phyloP scores from a whole-genome alignment of 1,284 basidiomycete genomes.

The Naganishia cerealis region DNA sequence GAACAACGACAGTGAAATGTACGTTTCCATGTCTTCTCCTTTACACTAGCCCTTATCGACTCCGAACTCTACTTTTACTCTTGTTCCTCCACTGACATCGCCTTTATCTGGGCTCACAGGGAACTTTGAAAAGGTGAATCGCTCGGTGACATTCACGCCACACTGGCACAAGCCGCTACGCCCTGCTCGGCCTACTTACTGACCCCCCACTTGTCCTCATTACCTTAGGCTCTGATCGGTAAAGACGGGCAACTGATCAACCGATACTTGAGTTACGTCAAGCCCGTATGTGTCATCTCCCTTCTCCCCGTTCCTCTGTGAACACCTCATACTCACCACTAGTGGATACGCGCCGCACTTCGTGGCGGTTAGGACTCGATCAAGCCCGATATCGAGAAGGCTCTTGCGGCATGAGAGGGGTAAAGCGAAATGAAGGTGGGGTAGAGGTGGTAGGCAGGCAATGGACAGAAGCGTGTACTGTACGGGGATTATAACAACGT shows the following conservation, averaged over 20 bases:
- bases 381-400: conserved; percentile 33
- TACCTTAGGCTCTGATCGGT: conserved; percentile 24
- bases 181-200: background rate
- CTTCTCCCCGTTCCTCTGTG: background rate
- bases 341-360: background rate
- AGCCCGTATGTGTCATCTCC: conserved; percentile 22
- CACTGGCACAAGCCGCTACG: too few species aligned
- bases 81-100: background rate
- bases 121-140: conserved; percentile 35
- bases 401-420: conserved; percentile 7
- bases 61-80: background rate
- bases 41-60: background rate
- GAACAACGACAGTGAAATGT: conserved; percentile 49
- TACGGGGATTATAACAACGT: too few species aligned
- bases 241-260: conserved; percentile 33
- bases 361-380: conserved; percentile 16
- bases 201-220: background rate
- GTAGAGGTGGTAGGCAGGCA: background rate
- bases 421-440: background rate
- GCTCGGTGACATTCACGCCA: too few species aligned
- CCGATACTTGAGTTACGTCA: conserved; percentile 30
- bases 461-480: too few species aligned
- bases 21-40: background rate
- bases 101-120: conserved; percentile 11
- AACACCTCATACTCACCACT: background rate